Percentiles rank a stretch among this genome's conserved stretches.
Conservation (phyloP, 148 eudicot genomes). For the Rhododendron kiyosumense region DNA sequence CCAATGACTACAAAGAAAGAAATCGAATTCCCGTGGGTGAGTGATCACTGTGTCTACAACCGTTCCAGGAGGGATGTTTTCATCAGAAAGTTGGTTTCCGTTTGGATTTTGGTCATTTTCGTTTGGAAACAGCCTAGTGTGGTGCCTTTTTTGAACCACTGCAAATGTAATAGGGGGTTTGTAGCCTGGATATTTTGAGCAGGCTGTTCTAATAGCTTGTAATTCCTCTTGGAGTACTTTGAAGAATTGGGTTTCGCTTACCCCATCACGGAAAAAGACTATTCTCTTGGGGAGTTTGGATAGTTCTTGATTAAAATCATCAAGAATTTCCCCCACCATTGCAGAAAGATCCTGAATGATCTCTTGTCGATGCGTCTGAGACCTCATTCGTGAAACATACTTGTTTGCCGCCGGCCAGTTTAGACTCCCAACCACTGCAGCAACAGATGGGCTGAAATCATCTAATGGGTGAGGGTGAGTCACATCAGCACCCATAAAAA, state of each 20-base stretch:
- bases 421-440: slow-evolving; percentile 83
- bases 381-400: slow-evolving; percentile 82
- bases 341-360: slow-evolving; percentile 75
- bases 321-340: slow-evolving; percentile 69
- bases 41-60: slow-evolving; percentile 86
- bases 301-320: slow-evolving; percentile 52
- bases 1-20: slow-evolving; percentile 90
- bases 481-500: slow-evolving; percentile 96
- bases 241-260: slow-evolving; percentile 87
- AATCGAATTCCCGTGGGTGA: slow-evolving; percentile 81
- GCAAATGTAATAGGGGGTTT: slow-evolving; percentile 74
- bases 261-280: slow-evolving; percentile 86
- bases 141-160: slow-evolving; percentile 92
- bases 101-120: slow-evolving; percentile 34
- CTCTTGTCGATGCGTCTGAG: slow-evolving; percentile 89
- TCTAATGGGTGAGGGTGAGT: slow-evolving; percentile 94
- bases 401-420: slow-evolving; percentile 92
- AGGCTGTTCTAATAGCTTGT: slow-evolving; percentile 51
- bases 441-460: slow-evolving; percentile 88
- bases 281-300: slow-evolving; percentile 59
- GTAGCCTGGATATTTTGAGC: slow-evolving; percentile 49
- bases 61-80: slow-evolving; percentile 82
- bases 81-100: slow-evolving; percentile 30
- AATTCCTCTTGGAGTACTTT: slow-evolving; percentile 76
- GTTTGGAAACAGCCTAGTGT: slow-evolving; percentile 69